Base-by-base conservation (phyloP, 257 asterid species). In the Solanum arcanum region DNA sequence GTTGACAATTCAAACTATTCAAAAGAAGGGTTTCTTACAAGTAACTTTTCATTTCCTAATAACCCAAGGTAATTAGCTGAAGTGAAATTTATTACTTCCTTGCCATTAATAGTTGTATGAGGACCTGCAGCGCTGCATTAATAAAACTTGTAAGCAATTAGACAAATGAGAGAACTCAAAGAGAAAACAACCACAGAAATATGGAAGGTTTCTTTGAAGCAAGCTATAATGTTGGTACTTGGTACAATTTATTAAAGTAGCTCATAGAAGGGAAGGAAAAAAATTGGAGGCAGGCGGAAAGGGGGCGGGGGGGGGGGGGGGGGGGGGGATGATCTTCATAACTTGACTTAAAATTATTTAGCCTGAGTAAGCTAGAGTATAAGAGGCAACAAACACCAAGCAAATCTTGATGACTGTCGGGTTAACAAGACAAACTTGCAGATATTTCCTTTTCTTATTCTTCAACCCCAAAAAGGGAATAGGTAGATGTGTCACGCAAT, bases 11-110 rank as follows among this genome's bases (percentile, higher is more conserved):
- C 69, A 85, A 87, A 80, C 86, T 23, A 80, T 80, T 78, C 69
- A 49, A 80, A 59, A 83, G 72, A 91, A 84, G 27, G 90, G 85
- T 74, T 88, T 47, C 93, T 87, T 92, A 96, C 98, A 82, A 92
- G 97, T 88, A 96, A 88, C 90, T 91, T 94, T 75, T 90, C 96
- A 89, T 95, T 92, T 70, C 99, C 99, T 77, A 95, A 44, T 85
- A 96, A 93, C 76, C 99, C 99, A 87, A 96, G 98, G 90, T 95
- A 96, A 91, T 96, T 95, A 78, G 98, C 98, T 18, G 98, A 95
- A 33, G 99, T 91, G 90, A 95, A 95, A 91, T 97, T 97, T 88
- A 94, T 88, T 49, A 95, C 98, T 73, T 95, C 96, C 87, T 85
- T 88, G 64, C 98, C 98, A 84, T 94, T 92, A 88, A 95, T 88